A percentile compares a stretch with the other conserved stretches of the same genome.
These are phyloP conservation scores for Domatiomyces globalis DNA, from an alignment of 2,329 filamentous ascomycete genomes.

Conservation along the genomic window DNA sequence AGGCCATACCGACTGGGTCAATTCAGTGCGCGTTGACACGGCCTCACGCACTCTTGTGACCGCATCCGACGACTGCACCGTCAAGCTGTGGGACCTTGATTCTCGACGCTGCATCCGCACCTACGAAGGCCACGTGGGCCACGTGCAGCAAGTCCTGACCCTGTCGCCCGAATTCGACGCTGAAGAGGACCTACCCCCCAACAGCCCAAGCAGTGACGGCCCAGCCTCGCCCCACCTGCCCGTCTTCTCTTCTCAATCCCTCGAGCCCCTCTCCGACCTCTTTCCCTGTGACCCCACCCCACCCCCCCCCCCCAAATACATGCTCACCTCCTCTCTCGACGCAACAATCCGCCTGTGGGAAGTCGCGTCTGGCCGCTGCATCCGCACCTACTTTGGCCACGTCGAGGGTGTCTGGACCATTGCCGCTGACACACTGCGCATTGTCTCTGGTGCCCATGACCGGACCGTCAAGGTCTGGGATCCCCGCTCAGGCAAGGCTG, in stretches of 20 bases:
- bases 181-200: slow-evolving; percentile 44
- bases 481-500: slow-evolving; percentile 75
- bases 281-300: slow-evolving; percentile 38
- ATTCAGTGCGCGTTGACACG: slow-evolving; percentile 78
- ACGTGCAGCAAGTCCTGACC: slow-evolving; percentile 80
- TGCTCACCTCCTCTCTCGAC: slow-evolving; percentile 84
- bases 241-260: background rate
- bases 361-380: slow-evolving; percentile 61
- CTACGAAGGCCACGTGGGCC: slow-evolving; percentile 83
- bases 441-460: slow-evolving; percentile 84
- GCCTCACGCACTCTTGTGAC: slow-evolving; percentile 76
- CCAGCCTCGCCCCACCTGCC: background rate
- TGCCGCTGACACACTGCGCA: slow-evolving; percentile 71
- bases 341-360: slow-evolving; percentile 90
- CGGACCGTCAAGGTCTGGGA: slow-evolving; percentile 96
- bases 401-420: slow-evolving; percentile 93
- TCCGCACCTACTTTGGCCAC: slow-evolving; percentile 91
- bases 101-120: slow-evolving; percentile 59
- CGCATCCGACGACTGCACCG: slow-evolving; percentile 81
- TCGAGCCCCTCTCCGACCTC: background rate
- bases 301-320: slow-evolving; percentile 69
- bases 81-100: slow-evolving; percentile 88
- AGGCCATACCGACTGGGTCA: slow-evolving; percentile 90
- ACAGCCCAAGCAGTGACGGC: slow-evolving; percentile 15
- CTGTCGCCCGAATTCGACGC: slow-evolving; percentile 81